A percentile compares a stretch with the other conserved stretches of the same genome.
These are phyloP conservation scores for Zea luxurians DNA, from an alignment of 176 grass and related monocot genomes.

Conservation along the genomic window DNA sequence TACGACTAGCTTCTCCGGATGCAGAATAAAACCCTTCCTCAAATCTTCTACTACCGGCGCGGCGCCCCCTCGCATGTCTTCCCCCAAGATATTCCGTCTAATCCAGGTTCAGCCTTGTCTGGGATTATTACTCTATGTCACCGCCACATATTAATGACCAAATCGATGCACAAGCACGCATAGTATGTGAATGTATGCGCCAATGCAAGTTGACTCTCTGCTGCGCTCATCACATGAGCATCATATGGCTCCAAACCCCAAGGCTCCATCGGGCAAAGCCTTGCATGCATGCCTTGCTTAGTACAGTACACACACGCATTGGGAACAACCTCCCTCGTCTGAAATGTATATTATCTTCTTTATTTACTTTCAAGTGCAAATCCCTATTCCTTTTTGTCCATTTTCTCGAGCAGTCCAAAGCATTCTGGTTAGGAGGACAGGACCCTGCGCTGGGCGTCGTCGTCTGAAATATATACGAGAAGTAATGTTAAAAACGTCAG, in stretches of 20 bases:
- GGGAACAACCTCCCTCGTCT: slow-evolving; percentile 48
- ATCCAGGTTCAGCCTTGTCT: slow-evolving; percentile 64
- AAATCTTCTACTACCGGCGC: slow-evolving; percentile 52
- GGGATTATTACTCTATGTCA: slow-evolving; percentile 58
- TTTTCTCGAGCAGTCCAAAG: slow-evolving; percentile 10
- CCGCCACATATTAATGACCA: slow-evolving; percentile 48
- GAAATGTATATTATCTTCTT: slow-evolving; percentile 6
- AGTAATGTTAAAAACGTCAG: background rate
- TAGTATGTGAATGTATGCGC: slow-evolving; percentile 24
- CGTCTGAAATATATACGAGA: background rate
- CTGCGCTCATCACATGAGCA: slow-evolving; percentile 45
- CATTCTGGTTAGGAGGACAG: background rate
- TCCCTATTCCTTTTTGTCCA: background rate
- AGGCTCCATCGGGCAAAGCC: slow-evolving; percentile 45
- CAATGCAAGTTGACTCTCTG: slow-evolving; percentile 48
- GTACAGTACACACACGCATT: slow-evolving; percentile 35
- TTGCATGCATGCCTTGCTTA: background rate
- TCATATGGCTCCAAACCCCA: slow-evolving; percentile 50
- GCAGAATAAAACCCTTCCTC: slow-evolving; percentile 29
- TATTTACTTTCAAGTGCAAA: background rate
- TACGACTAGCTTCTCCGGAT: background rate
- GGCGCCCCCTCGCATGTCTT: slow-evolving; percentile 43
- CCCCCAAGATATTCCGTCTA: slow-evolving; percentile 86
- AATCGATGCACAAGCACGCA: slow-evolving; percentile 47
- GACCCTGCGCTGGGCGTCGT: background rate